Evolutionary conservation across 169 alveolate genomes (phyloP), one percentile per base, ranked within the genome.

Genomic region (Theileria sp.): DNA sequence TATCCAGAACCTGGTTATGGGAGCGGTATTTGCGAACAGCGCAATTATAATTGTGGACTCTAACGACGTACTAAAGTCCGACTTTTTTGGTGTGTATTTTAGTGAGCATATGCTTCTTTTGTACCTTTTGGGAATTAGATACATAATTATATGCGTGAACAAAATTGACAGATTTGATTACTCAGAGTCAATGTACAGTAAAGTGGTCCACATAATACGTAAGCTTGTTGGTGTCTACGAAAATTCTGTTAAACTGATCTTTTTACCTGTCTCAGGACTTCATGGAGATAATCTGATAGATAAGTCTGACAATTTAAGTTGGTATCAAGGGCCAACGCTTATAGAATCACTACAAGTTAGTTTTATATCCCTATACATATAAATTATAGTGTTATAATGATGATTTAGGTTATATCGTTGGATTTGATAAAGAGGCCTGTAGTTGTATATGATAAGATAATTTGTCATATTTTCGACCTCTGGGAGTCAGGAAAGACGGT

Each of bases 1-100:
- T 44, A 86, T 89, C 21, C 70, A 82, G 64, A 89, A 83, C 64
- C 88, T 89, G 54, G 88, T 82, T 26, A 30, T 80, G 15, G 88
- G 94, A 17, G 88, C 92, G n/a, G 78, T 86, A n/a, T 89, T 86
- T 80, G 94, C 94, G 21, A 86, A 68, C 65, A 69, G 88, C 21
- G 94, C 92, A 19, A 67, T 89, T 13, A 72, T 89, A 56, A 85
- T 89, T 28, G 89, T 89, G 21, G 94, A 89, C 77, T 81, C 87
- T 38, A 58, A 78, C 56, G 91, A 89, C 64, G 80, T 89, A 38
- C 58, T 86, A 38, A 89, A 83, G 65, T 71, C 80, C 51, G 88
- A 86, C 56, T 64, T 69, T 36, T 86, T 80, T 80, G 84, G 86
- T 62, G 87, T 86, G 19, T 89, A 86, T 49, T 77, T 87, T 34